These are phyloP conservation scores for Flammula alnicola DNA, from an alignment of 1,284 basidiomycete genomes.

Conservation along the genomic window DNA sequence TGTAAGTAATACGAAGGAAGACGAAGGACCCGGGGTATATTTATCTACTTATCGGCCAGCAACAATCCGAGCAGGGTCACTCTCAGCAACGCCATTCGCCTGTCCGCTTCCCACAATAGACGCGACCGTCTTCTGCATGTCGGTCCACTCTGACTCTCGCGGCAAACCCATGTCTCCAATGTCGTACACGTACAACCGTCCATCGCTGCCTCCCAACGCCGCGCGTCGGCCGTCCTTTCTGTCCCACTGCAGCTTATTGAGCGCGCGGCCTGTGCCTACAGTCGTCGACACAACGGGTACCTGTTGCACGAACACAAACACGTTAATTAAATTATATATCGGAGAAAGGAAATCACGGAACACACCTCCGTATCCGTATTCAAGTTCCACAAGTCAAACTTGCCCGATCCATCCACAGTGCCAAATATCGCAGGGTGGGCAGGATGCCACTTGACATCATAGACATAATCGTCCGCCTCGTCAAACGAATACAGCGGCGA, in stretches of 20 bases:
- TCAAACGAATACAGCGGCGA: conserved; percentile 90
- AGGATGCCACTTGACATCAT: conserved; percentile 98
- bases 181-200: conserved; percentile 92
- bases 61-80: conserved; percentile 33
- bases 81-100: conserved; percentile 54
- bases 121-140: conserved; percentile 82
- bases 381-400: conserved; percentile 96
- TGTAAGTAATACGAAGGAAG: too few relatives aligned
- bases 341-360: conserved; percentile 14
- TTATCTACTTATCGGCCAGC: conserved; percentile 19
- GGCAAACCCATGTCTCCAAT: conserved; percentile 89
- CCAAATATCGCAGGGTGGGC: conserved; percentile 94
- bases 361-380: conserved; percentile 92
- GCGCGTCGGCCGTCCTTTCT: conserved; percentile 82
- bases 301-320: conserved; percentile 41
- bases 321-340: background rate
- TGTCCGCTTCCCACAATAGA: conserved; percentile 63
- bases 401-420: conserved; percentile 91
- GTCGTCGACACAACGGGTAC: conserved; percentile 81
- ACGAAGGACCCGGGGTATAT: too few relatives aligned
- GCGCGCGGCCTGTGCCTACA: conserved; percentile 75
- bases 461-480: conserved; percentile 98
- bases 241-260: conserved; percentile 98
- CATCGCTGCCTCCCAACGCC: conserved; percentile 91
- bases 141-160: conserved; percentile 87